phyloP scores from a whole-genome alignment of 345 rosid genomes.

The Salix udensis region DNA sequence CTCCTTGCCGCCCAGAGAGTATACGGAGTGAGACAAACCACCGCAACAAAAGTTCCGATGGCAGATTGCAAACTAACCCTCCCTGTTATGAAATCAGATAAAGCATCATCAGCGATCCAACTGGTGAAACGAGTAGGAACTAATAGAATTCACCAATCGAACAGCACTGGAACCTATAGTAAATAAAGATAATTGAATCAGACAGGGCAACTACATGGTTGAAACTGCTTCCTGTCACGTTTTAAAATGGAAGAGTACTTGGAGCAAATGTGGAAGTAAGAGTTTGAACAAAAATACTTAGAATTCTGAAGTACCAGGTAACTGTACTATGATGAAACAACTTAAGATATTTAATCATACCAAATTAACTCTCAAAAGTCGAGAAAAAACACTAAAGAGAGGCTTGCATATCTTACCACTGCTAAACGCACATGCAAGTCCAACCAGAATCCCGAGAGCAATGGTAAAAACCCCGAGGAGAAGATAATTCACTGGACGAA shows the following conservation, averaged over 20 bases:
- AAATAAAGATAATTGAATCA: background rate
- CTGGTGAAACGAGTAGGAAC: too few relatives aligned
- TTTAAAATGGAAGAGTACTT: background rate
- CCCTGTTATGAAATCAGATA: slow-evolving; percentile 34
- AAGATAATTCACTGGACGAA: slow-evolving; percentile 1
- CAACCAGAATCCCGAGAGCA: slow-evolving; percentile 3
- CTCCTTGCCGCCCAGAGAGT: slow-evolving; percentile 87
- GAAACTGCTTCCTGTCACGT: background rate
- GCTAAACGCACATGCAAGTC: slow-evolving; percentile 1
- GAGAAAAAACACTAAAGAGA: background rate
- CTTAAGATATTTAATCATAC: background rate
- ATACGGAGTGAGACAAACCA: slow-evolving; percentile 57
- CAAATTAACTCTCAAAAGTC: background rate
- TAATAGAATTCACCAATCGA: background rate
- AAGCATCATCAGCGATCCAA: background rate
- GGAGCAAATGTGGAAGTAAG: background rate
- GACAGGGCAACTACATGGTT: background rate
- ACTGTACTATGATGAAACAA: background rate
- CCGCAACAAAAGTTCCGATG: slow-evolving; percentile 51
- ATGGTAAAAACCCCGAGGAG: background rate
- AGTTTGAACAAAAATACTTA: background rate
- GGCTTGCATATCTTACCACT: background rate
- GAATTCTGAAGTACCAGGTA: background rate
- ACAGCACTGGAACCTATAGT: background rate
- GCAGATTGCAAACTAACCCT: slow-evolving; percentile 62